phyloP scores from a whole-genome alignment of 1,284 basidiomycete genomes.

The Heterobasidion occidentale region DNA sequence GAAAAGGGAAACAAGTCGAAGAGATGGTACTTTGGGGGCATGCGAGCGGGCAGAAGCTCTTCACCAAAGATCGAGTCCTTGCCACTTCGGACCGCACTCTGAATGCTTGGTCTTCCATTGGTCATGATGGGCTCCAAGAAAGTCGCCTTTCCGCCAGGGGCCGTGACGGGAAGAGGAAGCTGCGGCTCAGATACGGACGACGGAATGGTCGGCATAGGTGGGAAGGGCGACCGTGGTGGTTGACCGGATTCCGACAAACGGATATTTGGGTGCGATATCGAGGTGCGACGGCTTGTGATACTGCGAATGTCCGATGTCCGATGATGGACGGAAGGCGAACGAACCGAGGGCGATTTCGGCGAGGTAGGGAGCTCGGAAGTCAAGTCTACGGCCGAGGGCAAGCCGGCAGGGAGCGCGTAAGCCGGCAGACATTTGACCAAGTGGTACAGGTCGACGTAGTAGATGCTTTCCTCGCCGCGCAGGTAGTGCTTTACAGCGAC shows the following conservation, averaged over 20 bases:
- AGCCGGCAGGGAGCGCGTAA: slow-evolving; percentile 49
- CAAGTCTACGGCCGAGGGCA: slow-evolving; percentile 37
- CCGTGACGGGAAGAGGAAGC: slow-evolving; percentile 27
- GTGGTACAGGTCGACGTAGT: slow-evolving; percentile 51
- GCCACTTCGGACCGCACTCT: slow-evolving; percentile 7
- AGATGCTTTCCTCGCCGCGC: slow-evolving; percentile 47
- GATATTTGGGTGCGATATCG: not conserved
- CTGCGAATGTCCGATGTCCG: not conserved
- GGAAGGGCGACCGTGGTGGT: not conserved
- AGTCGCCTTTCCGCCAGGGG: slow-evolving; percentile 1
- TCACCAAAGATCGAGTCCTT: slow-evolving; percentile 28
- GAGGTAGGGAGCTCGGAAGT: slow-evolving; percentile 10
- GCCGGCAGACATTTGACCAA: slow-evolving; percentile 62
- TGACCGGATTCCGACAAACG: slow-evolving; percentile 2
- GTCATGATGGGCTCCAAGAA: not conserved
- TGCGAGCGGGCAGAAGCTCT: slow-evolving; percentile 47
- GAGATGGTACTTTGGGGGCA: slow-evolving; percentile 55
- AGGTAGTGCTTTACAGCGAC: slow-evolving; percentile 50
- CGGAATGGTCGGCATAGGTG: slow-evolving; percentile 1
- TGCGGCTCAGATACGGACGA: slow-evolving; percentile 15
- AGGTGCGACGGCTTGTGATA: not conserved
- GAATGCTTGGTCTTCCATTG: not conserved
- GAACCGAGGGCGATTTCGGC: not conserved
- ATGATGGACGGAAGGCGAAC: slow-evolving; percentile 1
- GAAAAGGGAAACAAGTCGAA: slow-evolving; percentile 68